Evolutionary conservation across 1,284 basidiomycete genomes (phyloP).

Genomic region (Austroboletus niveus): DNA sequence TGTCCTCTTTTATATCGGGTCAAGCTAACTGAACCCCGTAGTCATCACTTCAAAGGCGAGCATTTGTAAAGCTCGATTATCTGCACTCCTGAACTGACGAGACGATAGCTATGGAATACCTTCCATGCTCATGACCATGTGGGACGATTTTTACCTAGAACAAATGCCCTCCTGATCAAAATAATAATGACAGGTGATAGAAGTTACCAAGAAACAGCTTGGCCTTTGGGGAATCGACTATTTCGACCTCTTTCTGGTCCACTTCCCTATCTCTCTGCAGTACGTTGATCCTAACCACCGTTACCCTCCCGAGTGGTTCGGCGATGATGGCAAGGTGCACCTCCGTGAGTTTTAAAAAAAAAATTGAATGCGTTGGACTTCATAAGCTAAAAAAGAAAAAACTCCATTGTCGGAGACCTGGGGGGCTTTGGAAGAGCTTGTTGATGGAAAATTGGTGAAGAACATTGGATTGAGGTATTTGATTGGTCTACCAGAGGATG

Average conservation of each 20-base stretch:
- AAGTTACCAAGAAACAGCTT: constrained; percentile 60
- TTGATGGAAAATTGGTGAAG: constrained; percentile 64
- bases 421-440: constrained; percentile 71
- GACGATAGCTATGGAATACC: constrained; percentile 73
- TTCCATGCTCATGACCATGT: constrained; percentile 73
- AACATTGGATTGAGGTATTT: constrained; percentile 64
- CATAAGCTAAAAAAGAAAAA: constrained; percentile 42
- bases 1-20: not conserved
- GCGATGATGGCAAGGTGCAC: constrained; percentile 60
- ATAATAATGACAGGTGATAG: constrained; percentile 42
- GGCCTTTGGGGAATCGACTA: constrained; percentile 76
- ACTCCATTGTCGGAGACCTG: constrained; percentile 76
- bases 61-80: not conserved
- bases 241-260: constrained; percentile 75
- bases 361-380: constrained; percentile 1
- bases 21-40: constrained; percentile 22
- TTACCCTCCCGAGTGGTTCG: constrained; percentile 80
- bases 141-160: constrained; percentile 18
- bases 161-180: constrained; percentile 1
- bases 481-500: not conserved
- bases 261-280: constrained; percentile 76
- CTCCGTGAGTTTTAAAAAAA: constrained; percentile 42
- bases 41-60: constrained; percentile 68
- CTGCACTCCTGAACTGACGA: constrained; percentile 2
- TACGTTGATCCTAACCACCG: constrained; percentile 74